Conservation (phyloP, 306 rosid genomes). For the Pyrus communis region DNA sequence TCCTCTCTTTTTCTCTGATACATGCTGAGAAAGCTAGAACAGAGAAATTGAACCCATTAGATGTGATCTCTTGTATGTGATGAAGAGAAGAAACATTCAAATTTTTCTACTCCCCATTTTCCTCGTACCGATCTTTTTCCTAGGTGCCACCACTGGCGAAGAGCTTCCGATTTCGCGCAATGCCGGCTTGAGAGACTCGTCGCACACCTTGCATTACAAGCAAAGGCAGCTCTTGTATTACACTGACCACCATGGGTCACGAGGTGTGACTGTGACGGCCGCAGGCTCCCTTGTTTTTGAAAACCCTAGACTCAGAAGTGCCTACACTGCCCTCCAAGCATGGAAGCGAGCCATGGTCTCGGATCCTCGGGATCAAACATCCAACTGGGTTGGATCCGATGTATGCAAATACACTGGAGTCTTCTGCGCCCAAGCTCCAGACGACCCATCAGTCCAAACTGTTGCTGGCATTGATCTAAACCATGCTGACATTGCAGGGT, state of each 20-base stretch:
- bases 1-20: background rate
- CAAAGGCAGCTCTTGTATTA: constrained; percentile 1
- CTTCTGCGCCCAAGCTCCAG: constrained; percentile 41
- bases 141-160: background rate
- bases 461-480: constrained; percentile 78
- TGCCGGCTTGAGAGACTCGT: constrained; percentile 2
- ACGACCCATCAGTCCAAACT: constrained; percentile 34
- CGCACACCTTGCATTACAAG: background rate
- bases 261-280: background rate
- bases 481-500: constrained; percentile 67
- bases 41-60: background rate
- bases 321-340: constrained; percentile 58
- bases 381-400: constrained; percentile 50
- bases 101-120: background rate
- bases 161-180: background rate
- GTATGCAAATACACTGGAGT: constrained; percentile 60
- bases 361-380: constrained; percentile 42
- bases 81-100: background rate
- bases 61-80: constrained; percentile 3
- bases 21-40: background rate
- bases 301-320: constrained; percentile 37
- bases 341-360: constrained; percentile 69
- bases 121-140: background rate
- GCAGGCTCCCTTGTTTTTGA: constrained; percentile 32
- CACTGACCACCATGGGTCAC: constrained; percentile 2